phyloP scores from a whole-genome alignment of 2,329 filamentous ascomycete species.

The Seiridium cupressi region DNA sequence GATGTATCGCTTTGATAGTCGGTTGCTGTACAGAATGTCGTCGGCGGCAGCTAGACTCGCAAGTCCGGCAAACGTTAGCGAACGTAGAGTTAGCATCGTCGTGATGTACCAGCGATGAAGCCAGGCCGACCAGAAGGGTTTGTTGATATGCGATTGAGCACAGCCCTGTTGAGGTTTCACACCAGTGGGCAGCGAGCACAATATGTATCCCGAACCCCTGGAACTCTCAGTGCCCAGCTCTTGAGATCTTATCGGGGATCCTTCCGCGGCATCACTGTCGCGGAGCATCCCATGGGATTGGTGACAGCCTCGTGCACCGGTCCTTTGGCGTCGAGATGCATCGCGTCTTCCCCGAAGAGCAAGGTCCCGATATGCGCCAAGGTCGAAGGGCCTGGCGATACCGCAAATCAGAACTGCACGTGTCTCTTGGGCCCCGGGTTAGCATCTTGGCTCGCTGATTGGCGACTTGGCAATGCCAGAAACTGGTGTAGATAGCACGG shows the following conservation, averaged over 20 bases:
- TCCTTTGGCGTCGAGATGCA: neutral
- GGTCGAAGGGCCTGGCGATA: neutral
- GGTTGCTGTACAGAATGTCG: constrained; percentile 48
- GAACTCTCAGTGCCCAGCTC: neutral
- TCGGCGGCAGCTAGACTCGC: constrained; percentile 26
- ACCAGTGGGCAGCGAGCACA: neutral
- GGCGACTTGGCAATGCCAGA: neutral
- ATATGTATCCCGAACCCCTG: neutral
- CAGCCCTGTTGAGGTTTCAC: neutral
- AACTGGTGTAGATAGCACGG: neutral
- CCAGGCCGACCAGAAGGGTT: constrained; percentile 1
- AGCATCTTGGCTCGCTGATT: constrained; percentile 1
- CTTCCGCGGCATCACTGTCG: neutral
- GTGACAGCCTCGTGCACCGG: neutral
- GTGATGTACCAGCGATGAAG: constrained; percentile 11
- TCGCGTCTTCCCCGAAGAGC: neutral
- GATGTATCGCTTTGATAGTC: constrained; percentile 46
- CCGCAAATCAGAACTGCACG: constrained; percentile 3
- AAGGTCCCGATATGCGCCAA: constrained; percentile 3
- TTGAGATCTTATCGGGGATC: neutral
- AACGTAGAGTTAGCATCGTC: constrained; percentile 9
- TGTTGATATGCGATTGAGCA: neutral
- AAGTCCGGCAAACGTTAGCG: constrained; percentile 15
- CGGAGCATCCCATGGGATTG: neutral
- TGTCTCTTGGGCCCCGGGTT: constrained; percentile 1